Percentiles rank a stretch among this genome's conserved stretches.
Conservation (phyloP, 495 filamentous ascomycete genomes). For the Collariella sp. region DNA sequence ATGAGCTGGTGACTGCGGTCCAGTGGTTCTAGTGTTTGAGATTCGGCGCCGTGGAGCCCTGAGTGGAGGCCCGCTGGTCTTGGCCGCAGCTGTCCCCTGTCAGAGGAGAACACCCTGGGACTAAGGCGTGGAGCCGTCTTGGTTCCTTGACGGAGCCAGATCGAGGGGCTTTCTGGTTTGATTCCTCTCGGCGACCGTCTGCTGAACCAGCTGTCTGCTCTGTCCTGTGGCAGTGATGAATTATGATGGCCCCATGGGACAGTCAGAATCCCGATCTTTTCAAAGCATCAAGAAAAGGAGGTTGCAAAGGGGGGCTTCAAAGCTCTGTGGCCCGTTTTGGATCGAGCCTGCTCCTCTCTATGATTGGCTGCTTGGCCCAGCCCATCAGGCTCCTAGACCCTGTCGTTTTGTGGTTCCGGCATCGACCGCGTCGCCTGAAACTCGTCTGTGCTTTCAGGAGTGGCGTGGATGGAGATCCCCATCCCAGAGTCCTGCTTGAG, state of each 20-base stretch:
- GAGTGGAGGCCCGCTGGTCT: constrained; percentile 21
- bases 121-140: too few species aligned
- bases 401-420: constrained; percentile 13
- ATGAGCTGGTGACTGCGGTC: constrained; percentile 7
- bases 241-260: constrained; percentile 2
- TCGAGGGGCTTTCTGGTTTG: neutral
- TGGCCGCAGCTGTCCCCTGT: constrained; percentile 9
- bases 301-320: constrained; percentile 7
- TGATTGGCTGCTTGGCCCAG: constrained; percentile 20
- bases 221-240: constrained; percentile 7
- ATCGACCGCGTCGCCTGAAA: constrained; percentile 27
- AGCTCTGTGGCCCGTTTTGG: constrained; percentile 27
- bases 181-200: neutral
- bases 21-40: constrained; percentile 33
- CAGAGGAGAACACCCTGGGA: neutral
- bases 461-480: constrained; percentile 14
- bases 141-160: too few species aligned
- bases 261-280: constrained; percentile 2
- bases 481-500: neutral
- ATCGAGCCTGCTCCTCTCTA: constrained; percentile 12
- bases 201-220: constrained; percentile 3
- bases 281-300: constrained; percentile 8
- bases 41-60: constrained; percentile 23
- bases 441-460: constrained; percentile 27
- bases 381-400: constrained; percentile 21